A percentile compares a stretch with the other conserved stretches of the same genome.
phyloP scores from a whole-genome alignment of 2,329 filamentous ascomycete species.

The Corniculantispora saksenae region DNA sequence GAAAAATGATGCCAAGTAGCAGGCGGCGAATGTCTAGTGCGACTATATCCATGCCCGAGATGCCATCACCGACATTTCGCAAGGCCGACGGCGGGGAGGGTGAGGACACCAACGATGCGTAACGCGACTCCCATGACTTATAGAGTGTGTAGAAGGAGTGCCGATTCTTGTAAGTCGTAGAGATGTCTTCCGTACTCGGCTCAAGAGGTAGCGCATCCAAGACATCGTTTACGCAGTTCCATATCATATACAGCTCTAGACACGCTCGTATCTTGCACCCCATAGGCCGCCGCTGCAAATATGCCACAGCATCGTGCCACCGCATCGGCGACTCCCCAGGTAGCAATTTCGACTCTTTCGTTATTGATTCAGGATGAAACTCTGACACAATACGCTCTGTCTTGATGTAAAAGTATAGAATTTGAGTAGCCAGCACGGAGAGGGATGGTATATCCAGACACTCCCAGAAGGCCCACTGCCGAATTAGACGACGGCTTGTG shows the following conservation, averaged over 20 bases:
- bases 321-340: background rate
- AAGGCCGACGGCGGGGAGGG: too few relatives aligned
- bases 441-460: background rate
- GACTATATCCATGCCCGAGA: background rate
- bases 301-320: background rate
- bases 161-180: background rate
- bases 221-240: conserved; percentile 7
- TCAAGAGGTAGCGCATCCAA: background rate
- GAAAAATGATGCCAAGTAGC: background rate
- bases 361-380: background rate
- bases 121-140: background rate
- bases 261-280: background rate
- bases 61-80: background rate
- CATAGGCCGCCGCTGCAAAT: background rate
- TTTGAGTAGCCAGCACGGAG: background rate
- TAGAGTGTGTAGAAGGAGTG: background rate
- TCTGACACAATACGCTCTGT: background rate
- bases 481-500: background rate
- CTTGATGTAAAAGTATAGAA: conserved; percentile 8
- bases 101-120: background rate
- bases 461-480: conserved; percentile 5
- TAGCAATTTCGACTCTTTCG: too few relatives aligned
- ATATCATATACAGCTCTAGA: conserved; percentile 5
- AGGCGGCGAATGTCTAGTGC: background rate
- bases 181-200: background rate